Conservation (phyloP, 2,329 filamentous ascomycete species). For the Emydomyces testavorans region DNA sequence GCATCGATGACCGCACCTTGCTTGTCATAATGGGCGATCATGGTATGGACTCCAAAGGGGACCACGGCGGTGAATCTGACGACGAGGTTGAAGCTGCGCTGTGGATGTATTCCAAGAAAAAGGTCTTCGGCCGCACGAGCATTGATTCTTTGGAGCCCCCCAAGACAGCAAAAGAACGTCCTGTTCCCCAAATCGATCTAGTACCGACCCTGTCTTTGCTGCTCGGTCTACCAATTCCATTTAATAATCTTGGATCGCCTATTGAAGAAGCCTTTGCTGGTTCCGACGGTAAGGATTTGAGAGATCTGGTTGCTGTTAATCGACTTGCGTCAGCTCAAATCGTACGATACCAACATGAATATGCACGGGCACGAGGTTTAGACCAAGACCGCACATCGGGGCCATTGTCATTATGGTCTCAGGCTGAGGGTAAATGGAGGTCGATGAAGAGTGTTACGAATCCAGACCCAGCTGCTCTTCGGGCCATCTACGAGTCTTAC, state of each 20-base stretch:
- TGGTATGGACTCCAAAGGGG: slow-evolving; percentile 93
- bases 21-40: slow-evolving; percentile 98
- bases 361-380: slow-evolving; percentile 60
- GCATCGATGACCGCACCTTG: slow-evolving; percentile 73
- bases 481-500: slow-evolving; percentile 47
- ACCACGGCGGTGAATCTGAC: slow-evolving; percentile 96
- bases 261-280: slow-evolving; percentile 90
- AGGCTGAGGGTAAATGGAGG: slow-evolving; percentile 46
- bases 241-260: slow-evolving; percentile 84
- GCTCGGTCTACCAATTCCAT: slow-evolving; percentile 83
- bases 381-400: slow-evolving; percentile 48
- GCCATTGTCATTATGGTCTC: slow-evolving; percentile 48
- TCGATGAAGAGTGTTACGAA: slow-evolving; percentile 33
- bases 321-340: slow-evolving; percentile 74
- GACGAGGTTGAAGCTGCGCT: slow-evolving; percentile 89
- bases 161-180: slow-evolving; percentile 57
- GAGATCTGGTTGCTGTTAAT: slow-evolving; percentile 65
- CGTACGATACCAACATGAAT: slow-evolving; percentile 75
- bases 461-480: slow-evolving; percentile 29
- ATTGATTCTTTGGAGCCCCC: slow-evolving; percentile 48
- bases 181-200: slow-evolving; percentile 80
- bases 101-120: slow-evolving; percentile 95
- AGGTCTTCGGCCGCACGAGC: slow-evolving; percentile 66
- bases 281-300: slow-evolving; percentile 50
- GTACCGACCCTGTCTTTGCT: slow-evolving; percentile 84